These are phyloP conservation scores for Fusarium abutilonis DNA, from an alignment of 2,329 filamentous ascomycete genomes.

Conservation along the genomic window DNA sequence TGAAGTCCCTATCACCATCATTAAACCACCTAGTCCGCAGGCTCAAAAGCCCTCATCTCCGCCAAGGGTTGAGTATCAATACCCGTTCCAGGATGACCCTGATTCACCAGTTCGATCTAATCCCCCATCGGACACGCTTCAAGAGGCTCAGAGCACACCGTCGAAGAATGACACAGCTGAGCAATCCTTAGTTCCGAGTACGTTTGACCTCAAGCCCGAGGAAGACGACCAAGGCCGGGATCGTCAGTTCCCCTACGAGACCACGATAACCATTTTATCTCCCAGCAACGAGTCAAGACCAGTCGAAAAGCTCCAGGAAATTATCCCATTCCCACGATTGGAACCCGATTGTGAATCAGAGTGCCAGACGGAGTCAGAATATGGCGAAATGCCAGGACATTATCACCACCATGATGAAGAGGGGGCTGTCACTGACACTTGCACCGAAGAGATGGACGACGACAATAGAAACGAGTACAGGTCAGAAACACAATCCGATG, in stretches of 20 bases:
- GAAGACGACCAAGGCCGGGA: constrained; percentile 33
- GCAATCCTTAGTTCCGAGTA: constrained; percentile 42
- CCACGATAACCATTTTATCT: constrained; percentile 61
- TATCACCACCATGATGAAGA: constrained; percentile 46
- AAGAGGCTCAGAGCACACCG: constrained; percentile 40
- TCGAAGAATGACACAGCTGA: constrained; percentile 8
- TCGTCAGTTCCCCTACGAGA: constrained; percentile 48
- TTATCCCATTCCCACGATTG: constrained; percentile 50
- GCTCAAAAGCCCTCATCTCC: constrained; percentile 32
- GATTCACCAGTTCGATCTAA: constrained; percentile 36
- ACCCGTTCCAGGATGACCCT: constrained; percentile 61
- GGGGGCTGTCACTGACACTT: constrained; percentile 50
- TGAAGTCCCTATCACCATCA: constrained; percentile 42
- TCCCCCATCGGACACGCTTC: constrained; percentile 8
- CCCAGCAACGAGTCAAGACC: constrained; percentile 46
- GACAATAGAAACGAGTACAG: constrained; percentile 44
- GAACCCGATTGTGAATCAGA: constrained; percentile 53
- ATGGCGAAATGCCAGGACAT: constrained; percentile 37
- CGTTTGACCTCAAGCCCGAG: constrained; percentile 53
- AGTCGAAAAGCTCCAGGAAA: constrained; percentile 29
- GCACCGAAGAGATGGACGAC: constrained; percentile 51
- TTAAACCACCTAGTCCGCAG: constrained; percentile 47
- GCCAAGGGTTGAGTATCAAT: constrained; percentile 58
- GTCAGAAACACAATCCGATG: constrained; percentile 45
- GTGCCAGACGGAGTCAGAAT: constrained; percentile 52